Base-by-base conservation (phyloP, 768 basidiomycete genomes). In the Phylloporus sp. region DNA sequence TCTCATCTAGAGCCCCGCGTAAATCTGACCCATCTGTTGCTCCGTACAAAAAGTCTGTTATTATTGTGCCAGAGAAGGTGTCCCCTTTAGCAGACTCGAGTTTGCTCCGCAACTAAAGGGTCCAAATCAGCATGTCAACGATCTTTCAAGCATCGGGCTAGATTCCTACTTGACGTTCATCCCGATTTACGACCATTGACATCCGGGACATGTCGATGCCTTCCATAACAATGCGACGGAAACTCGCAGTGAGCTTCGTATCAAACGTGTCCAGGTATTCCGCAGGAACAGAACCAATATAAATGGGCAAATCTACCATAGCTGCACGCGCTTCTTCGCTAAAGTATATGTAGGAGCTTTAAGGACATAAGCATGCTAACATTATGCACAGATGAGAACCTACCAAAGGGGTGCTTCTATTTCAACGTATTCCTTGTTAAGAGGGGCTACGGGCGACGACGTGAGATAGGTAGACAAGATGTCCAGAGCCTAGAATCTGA, bases 121-220 rank as follows among this genome's bases (percentile, higher is more conserved):
- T 8, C 44, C 11, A 7, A 44, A 46, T 63, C 11, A 54, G 40
- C 4, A 50, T 45, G 35, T 24, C 29, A 10, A 40, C 22, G 12
- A 44, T 31, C 26, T 11, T 46, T 9, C 12, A 3, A 24, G 34
- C 45, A 9, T 8, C 16, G 5, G 31, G 2, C 28, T 27, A 23
- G 24, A 15, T 15, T 58, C 68, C 46, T 54, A 88, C 85, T 76
- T 94, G 92, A 49, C 94, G 84, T 70, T 91, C 88, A 59, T 97
- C 92, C 45, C 93, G 76, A 57, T 85, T 81, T 41, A 99, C 82
- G 16, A 97, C 76, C 81, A 90, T 86, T 15, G 71, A 68, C 86
- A 99, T 97, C 10, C 95, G 76, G 27, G 84, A 76, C 87, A 97
- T 93, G 68, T 98, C 91, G 44, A 98, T 75, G 4, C 89, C 93